phyloP scores from a whole-genome alignment of 371 early-diverging fungal species.

The Mucor piriformis region DNA sequence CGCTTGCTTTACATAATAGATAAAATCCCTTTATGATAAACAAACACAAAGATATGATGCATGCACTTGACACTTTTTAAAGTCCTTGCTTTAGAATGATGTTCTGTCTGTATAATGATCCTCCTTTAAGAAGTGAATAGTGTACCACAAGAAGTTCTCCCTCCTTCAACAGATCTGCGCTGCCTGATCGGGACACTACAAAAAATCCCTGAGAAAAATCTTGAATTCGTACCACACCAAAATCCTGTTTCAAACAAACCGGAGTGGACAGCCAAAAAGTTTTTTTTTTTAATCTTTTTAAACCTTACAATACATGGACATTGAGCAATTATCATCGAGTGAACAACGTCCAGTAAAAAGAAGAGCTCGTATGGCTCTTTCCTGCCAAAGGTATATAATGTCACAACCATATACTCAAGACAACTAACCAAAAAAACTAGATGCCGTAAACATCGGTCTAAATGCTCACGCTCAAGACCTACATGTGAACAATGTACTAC shows the following conservation, averaged over 20 bases:
- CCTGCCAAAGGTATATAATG: constrained; percentile 55
- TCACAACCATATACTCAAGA: background rate
- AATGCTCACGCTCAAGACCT: constrained; percentile 49
- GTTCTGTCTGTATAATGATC: too few relatives aligned
- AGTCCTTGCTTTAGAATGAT: too few relatives aligned
- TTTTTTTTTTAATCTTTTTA: constrained; percentile 3
- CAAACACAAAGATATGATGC: too few relatives aligned
- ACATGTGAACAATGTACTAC: constrained; percentile 42
- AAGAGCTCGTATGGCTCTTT: constrained; percentile 47
- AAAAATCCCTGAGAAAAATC: background rate
- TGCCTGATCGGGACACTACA: too few relatives aligned
- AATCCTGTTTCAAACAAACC: background rate
- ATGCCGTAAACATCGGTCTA: constrained; percentile 51
- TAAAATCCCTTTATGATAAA: too few relatives aligned
- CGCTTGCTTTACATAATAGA: too few relatives aligned
- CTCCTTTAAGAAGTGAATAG: too few relatives aligned
- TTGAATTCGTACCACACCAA: background rate
- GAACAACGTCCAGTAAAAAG: constrained; percentile 32
- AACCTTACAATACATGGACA: constrained; percentile 3
- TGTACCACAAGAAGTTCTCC: too few relatives aligned
- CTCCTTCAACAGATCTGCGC: too few relatives aligned
- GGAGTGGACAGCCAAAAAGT: background rate
- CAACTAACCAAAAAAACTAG: constrained; percentile 16
- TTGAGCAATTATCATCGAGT: too few relatives aligned
- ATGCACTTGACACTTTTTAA: too few relatives aligned